phyloP scores from a whole-genome alignment of 805 yeast species.

The Pichia exigua region DNA sequence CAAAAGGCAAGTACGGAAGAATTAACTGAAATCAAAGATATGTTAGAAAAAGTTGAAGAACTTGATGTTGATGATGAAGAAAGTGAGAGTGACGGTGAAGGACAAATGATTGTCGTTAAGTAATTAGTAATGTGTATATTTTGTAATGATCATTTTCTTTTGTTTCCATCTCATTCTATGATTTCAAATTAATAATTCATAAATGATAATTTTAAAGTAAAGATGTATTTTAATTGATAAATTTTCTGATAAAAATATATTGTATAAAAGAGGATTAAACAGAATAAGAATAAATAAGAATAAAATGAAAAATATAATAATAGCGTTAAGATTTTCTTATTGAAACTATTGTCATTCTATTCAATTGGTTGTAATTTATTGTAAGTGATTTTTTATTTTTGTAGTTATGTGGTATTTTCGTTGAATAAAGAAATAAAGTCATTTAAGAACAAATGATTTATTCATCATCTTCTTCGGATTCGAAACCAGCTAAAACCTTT shows the following conservation, averaged over 20 bases:
- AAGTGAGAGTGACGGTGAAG: constrained; percentile 12
- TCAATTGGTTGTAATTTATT: neutral
- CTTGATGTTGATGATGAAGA: constrained; percentile 3
- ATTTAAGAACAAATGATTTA: constrained; percentile 14
- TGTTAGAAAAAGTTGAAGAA: constrained; percentile 30
- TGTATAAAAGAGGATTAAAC: neutral
- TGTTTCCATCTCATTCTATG: neutral
- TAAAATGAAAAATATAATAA: neutral
- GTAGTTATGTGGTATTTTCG: neutral
- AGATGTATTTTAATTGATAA: neutral
- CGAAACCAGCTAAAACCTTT: constrained; percentile 46
- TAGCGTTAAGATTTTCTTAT: neutral
- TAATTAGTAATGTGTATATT: neutral
- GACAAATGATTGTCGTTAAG: constrained; percentile 10
- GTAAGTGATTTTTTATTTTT: neutral
- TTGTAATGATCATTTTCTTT: neutral
- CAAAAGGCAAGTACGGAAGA: constrained; percentile 45
- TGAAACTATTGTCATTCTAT: neutral
- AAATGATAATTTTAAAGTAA: neutral
- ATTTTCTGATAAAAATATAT: neutral
- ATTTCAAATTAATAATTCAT: neutral
- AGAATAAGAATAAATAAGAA: neutral
- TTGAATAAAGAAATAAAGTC: neutral
- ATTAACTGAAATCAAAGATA: constrained; percentile 38
- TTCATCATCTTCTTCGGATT: constrained; percentile 53